Percentiles rank a stretch among this genome's conserved stretches.
These are phyloP conservation scores for Juglanconis sp. DNA, from an alignment of 2,329 filamentous ascomycete genomes.

Conservation along the genomic window DNA sequence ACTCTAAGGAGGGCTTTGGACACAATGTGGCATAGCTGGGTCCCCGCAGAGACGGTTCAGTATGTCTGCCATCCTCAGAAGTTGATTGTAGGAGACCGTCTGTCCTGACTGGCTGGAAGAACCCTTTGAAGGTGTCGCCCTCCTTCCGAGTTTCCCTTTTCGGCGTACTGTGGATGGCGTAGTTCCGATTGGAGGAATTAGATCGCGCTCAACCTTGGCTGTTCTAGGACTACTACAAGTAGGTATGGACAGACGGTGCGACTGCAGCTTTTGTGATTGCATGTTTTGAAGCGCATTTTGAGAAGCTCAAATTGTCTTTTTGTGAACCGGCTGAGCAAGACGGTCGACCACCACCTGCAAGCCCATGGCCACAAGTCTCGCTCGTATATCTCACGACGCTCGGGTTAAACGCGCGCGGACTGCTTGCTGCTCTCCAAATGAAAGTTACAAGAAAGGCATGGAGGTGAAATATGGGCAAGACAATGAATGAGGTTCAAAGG, in stretches of 20 bases:
- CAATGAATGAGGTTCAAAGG: no score
- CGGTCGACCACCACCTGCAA: no score
- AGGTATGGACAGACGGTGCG: not conserved
- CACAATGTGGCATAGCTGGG: not conserved
- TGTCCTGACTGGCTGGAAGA: not conserved
- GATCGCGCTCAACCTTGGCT: not conserved
- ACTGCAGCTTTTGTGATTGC: not conserved
- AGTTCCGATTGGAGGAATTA: constrained; percentile 5
- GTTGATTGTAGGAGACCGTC: not conserved
- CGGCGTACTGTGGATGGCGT: not conserved
- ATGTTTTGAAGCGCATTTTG: not conserved
- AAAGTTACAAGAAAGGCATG: no score
- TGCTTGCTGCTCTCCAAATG: no score
- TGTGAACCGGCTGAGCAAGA: no score
- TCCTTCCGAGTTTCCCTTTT: not conserved
- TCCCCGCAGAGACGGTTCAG: not conserved
- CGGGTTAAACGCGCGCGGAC: no score
- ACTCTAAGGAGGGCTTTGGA: not conserved
- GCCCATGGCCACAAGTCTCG: no score
- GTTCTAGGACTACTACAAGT: not conserved
- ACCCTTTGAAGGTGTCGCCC: not conserved
- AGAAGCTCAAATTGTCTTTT: no score
- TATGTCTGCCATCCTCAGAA: not conserved
- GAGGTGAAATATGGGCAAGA: no score
- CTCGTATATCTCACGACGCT: no score